Percentiles rank a stretch among this genome's conserved stretches.
Conservation (phyloP, 2,329 filamentous ascomycete species). For the Phaeomoniella chlamydospora region DNA sequence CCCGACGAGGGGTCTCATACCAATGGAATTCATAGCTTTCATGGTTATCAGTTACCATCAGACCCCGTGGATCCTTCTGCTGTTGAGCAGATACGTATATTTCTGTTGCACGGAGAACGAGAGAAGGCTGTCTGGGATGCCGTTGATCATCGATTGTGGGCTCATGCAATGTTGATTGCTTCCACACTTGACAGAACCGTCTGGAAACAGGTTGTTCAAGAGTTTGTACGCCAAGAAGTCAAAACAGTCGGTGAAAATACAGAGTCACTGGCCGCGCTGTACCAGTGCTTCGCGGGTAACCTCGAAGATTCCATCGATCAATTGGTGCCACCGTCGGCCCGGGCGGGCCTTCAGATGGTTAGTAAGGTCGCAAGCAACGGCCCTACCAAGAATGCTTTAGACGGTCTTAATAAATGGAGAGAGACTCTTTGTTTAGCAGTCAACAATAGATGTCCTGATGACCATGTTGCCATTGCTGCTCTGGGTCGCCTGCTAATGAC, state of each 20-base stretch:
- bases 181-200: slow-evolving; percentile 58
- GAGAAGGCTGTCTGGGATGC: slow-evolving; percentile 89
- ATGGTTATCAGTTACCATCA: slow-evolving; percentile 27
- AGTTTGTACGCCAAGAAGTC: slow-evolving; percentile 91
- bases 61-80: slow-evolving; percentile 57
- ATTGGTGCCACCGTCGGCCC: slow-evolving; percentile 80
- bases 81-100: slow-evolving; percentile 56
- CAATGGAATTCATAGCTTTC: slow-evolving; percentile 22
- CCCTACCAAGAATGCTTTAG: slow-evolving; percentile 56
- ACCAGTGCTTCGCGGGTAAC: slow-evolving; percentile 88
- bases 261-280: slow-evolving; percentile 78
- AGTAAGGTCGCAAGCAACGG: slow-evolving; percentile 52
- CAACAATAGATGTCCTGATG: slow-evolving; percentile 73
- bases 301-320: slow-evolving; percentile 91
- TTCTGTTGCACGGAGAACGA: slow-evolving; percentile 65
- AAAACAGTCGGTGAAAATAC: slow-evolving; percentile 67
- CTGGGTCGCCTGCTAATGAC: slow-evolving; percentile 69
- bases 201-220: slow-evolving; percentile 86
- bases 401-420: slow-evolving; percentile 84
- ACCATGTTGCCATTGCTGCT: slow-evolving; percentile 61
- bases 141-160: slow-evolving; percentile 88
- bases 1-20: slow-evolving; percentile 14
- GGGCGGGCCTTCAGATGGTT: slow-evolving; percentile 82
- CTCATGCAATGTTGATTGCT: slow-evolving; percentile 85
- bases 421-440: slow-evolving; percentile 78